Conservation (phyloP, 2,329 filamentous ascomycete species). For the Mycosphaerella arachidis region DNA sequence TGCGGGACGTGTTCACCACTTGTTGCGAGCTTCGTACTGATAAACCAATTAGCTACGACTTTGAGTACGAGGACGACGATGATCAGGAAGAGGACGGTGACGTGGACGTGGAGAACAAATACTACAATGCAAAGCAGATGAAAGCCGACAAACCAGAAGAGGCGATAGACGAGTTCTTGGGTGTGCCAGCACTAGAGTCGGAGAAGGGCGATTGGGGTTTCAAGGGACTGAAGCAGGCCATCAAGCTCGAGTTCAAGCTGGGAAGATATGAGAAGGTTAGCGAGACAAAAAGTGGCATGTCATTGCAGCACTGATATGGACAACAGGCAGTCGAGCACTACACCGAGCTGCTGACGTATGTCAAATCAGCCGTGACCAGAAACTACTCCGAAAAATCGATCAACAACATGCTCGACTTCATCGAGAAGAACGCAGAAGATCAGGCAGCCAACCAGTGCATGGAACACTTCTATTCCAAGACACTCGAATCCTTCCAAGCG, state of each 20-base stretch:
- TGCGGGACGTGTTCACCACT: slow-evolving; percentile 24
- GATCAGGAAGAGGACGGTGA: slow-evolving; percentile 84
- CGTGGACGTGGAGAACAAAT: slow-evolving; percentile 97
- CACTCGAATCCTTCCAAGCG: slow-evolving; percentile 88
- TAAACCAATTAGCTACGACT: slow-evolving; percentile 65
- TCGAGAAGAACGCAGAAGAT: slow-evolving; percentile 80
- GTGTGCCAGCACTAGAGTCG: slow-evolving; percentile 73
- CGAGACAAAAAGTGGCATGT: background rate
- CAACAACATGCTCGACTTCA: slow-evolving; percentile 98
- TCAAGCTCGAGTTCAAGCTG: slow-evolving; percentile 94
- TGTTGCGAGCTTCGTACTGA: slow-evolving; percentile 4
- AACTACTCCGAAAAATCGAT: slow-evolving; percentile 99
- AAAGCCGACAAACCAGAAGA: slow-evolving; percentile 82
- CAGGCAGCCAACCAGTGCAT: slow-evolving; percentile 73
- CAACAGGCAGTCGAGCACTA: slow-evolving; percentile 83
- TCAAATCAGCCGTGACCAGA: slow-evolving; percentile 91
- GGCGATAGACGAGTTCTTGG: slow-evolving; percentile 88
- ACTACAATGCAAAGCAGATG: slow-evolving; percentile 98
- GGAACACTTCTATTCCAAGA: slow-evolving; percentile 92
- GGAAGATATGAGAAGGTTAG: slow-evolving; percentile 75
- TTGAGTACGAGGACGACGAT: slow-evolving; percentile 93
- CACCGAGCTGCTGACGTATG: slow-evolving; percentile 89
- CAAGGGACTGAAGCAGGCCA: slow-evolving; percentile 95
- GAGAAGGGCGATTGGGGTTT: slow-evolving; percentile 99
- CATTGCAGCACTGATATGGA: slow-evolving; percentile 20